Base-by-base conservation (phyloP, 352 stramenopile genomes). In the Globisporangium splendens region DNA sequence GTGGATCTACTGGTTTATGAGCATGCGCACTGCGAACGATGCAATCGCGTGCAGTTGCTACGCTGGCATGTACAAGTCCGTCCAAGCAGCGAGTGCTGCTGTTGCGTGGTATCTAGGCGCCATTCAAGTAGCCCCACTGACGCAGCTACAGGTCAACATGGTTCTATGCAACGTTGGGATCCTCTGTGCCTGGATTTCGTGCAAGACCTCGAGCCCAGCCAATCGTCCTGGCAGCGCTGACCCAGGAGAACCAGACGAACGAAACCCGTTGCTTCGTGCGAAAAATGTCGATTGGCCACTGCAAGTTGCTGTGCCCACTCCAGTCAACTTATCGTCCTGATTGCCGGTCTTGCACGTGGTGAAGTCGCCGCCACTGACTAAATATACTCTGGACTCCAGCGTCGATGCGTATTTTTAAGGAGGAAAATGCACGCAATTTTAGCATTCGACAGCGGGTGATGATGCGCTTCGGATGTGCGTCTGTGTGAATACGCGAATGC, bases 1-100 rank as follows among this genome's bases (percentile, higher is more conserved):
- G 6, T 94, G 83, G 66, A 66, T 73, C 48, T 94, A 92, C 63
- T 96, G 87, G 85, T 72, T 89, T 48, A 75, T 96, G 52, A 79
- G 83, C 33, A 58, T 61, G 20, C 71, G 88, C 8, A 74, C 68
- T 4, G 66, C 59, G 1, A 63, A 63, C 22, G 71, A 74, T 33
- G 59, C 61, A 20, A 62, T 77, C 17, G 68, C 79, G 5, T 63
- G 62, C 6, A 69, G 69, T 17, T 72, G 80, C 47, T 77, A 83
- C 20, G 70, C 88, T 7, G 83, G 81, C 0, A 69, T 79, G 35
- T 93, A 90, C 70, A 94, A 96, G 57, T 57, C 63, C 24, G 56
- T 90, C 8, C 83, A 95, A 55, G 49, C 71, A 4, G 58, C 63
- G 6, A 75, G 62, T 22, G 70, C 72, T 1, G 70, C 72, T 0